phyloP scores from a whole-genome alignment of 108 stramenopile species.

The Fragilaria crotonensis region DNA sequence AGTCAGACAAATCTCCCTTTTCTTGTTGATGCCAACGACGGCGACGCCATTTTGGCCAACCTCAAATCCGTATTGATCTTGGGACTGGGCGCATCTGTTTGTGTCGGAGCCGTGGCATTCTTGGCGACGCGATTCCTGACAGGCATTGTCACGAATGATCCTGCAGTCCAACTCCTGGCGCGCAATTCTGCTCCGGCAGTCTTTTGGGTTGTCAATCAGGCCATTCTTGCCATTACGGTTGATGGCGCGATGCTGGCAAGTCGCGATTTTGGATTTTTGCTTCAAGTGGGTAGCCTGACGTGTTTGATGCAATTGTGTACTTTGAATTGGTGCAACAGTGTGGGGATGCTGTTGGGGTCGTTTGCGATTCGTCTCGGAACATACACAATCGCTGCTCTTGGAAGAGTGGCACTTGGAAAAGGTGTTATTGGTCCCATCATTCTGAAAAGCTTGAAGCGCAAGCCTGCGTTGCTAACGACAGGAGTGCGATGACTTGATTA shows the following conservation, averaged over 20 bases:
- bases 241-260: constrained; percentile 78
- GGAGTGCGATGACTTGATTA: too few species aligned
- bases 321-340: constrained; percentile 26
- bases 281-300: constrained; percentile 37
- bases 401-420: too few species aligned
- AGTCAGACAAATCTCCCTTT: constrained; percentile 65
- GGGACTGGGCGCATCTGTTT: constrained; percentile 35
- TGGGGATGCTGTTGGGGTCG: constrained; percentile 42
- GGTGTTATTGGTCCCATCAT: too few species aligned
- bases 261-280: constrained; percentile 74
- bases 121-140: constrained; percentile 35
- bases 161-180: constrained; percentile 49
- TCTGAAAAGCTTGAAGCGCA: too few species aligned
- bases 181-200: constrained; percentile 51
- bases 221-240: constrained; percentile 58
- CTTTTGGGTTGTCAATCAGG: constrained; percentile 49
- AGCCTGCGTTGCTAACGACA: too few species aligned
- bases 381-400: constrained; percentile 39
- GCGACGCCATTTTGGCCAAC: constrained; percentile 20
- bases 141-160: constrained; percentile 53
- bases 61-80: constrained; percentile 59
- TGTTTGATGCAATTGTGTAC: constrained; percentile 47
- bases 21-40: constrained; percentile 46
- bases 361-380: constrained; percentile 52
- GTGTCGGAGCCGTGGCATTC: constrained; percentile 46